Base-by-base conservation (phyloP, 495 filamentous ascomycete species). In the Aspergillus bridgeri region DNA sequence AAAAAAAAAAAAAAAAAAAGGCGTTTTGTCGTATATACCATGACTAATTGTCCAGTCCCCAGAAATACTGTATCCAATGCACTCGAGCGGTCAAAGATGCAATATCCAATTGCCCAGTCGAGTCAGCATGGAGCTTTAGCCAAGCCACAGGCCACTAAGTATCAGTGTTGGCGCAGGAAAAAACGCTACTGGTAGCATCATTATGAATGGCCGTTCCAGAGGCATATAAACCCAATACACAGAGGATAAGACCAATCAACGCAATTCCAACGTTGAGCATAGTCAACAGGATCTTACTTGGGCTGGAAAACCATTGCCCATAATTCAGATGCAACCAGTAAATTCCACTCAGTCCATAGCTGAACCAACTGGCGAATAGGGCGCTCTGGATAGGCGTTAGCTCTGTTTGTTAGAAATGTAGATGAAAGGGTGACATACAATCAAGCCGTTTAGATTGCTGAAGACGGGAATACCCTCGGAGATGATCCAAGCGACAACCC, bases 391-490 rank as follows among this genome's bases (percentile, higher is more conserved):
- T n/a, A n/a, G n/a, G n/a, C n/a, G n/a, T n/a, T n/a, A n/a, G n/a
- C n/a, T n/a, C 25, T 18, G 6, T 0, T 11, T 7, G 24, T 20
- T 19, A 33, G 27, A 20, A 22, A 11, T 1, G 6, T 43, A 8
- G 3, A 27, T 51, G n/a, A 27, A 17, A 29, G n/a, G n/a, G 19
- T 2, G 48, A 20, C 11, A 38, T 25, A 61, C 59, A 44, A 78
- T 75, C 46, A 79, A 51, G 15, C 69, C 70, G 24, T 88, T 67
- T 53, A 89, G 64, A 45, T 82, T 78, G 59, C 77, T 82, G 71
- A 89, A 89, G 63, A 84, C 79, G 1, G 87, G 87, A 23, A 89
- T 85, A 8, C 81, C 79, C 59, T 83, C 79, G 11, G 85, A 84
- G 62, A 89, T 83, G 50, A 89, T 66, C 81, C 83, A 89, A 5